These are phyloP conservation scores for Sicyos baderoa DNA, from an alignment of 306 rosid species.

Conservation along the genomic window DNA sequence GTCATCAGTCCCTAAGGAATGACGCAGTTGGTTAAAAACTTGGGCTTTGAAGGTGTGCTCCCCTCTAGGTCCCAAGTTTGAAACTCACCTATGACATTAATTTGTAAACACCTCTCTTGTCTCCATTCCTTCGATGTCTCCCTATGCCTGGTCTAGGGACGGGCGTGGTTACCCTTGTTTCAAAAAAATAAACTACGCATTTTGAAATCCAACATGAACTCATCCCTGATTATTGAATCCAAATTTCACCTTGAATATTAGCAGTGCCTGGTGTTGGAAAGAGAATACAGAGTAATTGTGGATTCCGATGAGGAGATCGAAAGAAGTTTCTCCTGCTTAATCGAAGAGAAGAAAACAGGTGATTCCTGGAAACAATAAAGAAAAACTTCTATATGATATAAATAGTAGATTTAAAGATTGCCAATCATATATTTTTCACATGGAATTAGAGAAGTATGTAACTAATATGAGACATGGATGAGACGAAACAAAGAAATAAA, in stretches of 20 bases:
- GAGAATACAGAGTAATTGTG: conserved; percentile 47
- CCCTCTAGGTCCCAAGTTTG: too few species aligned
- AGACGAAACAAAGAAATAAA: not conserved
- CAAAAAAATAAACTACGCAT: too few species aligned
- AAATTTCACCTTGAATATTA: conserved; percentile 19
- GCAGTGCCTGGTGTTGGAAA: conserved; percentile 41
- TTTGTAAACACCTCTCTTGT: too few species aligned
- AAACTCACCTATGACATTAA: too few species aligned
- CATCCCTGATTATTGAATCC: not conserved
- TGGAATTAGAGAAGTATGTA: not conserved
- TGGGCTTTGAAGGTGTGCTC: too few species aligned
- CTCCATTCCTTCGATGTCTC: too few species aligned
- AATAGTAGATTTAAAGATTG: not conserved
- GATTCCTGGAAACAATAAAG: conserved; percentile 15
- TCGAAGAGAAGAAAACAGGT: conserved; percentile 54
- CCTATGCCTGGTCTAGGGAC: too few species aligned
- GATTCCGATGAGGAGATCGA: conserved; percentile 83
- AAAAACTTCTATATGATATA: not conserved
- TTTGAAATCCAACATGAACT: not conserved
- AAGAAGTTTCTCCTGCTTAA: conserved; percentile 59
- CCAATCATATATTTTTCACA: not conserved
- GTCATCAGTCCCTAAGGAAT: not conserved
- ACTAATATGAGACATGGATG: not conserved
- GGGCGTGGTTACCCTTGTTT: too few species aligned
- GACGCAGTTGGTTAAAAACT: too few species aligned